These are phyloP conservation scores for Aurantiochytrium sp. DNA, from an alignment of 108 stramenopile species.

Conservation along the genomic window DNA sequence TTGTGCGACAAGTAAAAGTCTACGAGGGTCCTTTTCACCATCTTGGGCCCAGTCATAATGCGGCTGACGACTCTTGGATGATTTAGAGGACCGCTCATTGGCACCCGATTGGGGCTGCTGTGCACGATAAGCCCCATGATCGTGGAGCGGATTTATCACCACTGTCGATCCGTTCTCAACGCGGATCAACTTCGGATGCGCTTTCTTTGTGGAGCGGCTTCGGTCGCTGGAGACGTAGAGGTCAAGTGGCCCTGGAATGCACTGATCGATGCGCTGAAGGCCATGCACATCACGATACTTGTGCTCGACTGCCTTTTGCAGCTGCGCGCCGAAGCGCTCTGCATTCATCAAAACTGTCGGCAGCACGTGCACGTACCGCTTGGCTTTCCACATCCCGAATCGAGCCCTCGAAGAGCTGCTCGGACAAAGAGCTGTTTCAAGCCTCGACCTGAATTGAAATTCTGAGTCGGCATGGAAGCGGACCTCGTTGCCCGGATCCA, in stretches of 20 bases:
- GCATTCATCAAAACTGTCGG: not conserved
- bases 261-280: not conserved
- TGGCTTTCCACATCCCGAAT: not conserved
- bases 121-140: no score
- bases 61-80: no score
- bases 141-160: no score
- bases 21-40: no score
- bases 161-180: no score
- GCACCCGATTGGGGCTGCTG: no score
- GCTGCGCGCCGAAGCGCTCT: not conserved
- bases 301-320: not conserved
- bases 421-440: not conserved
- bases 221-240: not conserved
- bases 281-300: not conserved
- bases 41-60: no score
- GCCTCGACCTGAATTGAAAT: not conserved
- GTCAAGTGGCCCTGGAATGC: not conserved
- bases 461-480: not conserved
- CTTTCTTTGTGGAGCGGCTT: no score
- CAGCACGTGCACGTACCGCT: not conserved
- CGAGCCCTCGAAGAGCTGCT: not conserved
- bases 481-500: not conserved
- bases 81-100: no score
- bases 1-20: no score
- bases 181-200: no score